Percentiles rank a stretch among this genome's conserved stretches.
These are phyloP conservation scores for Rhazya stricta DNA, from an alignment of 257 asterid species.

Conservation along the genomic window DNA sequence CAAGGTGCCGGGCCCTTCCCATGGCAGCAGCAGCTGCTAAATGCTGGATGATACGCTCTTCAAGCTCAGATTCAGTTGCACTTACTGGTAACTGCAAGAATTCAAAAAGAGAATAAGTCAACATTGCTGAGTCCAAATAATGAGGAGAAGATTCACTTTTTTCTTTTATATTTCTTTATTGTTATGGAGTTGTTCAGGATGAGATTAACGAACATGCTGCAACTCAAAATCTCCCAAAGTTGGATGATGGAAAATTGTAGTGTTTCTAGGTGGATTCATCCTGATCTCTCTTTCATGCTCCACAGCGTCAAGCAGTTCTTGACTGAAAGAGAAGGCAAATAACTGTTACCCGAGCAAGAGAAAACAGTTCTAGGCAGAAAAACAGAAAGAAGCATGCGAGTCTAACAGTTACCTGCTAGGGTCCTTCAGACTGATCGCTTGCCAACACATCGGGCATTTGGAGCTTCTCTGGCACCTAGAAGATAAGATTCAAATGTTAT, in stretches of 20 bases:
- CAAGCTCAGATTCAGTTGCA: conserved; percentile 82
- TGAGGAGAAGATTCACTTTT: background rate
- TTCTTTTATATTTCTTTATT: background rate
- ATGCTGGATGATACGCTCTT: conserved; percentile 88
- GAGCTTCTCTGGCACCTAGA: conserved; percentile 91
- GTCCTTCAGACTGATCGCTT: conserved; percentile 69
- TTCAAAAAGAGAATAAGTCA: conserved; percentile 5
- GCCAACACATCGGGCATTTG: conserved; percentile 98
- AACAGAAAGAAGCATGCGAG: background rate
- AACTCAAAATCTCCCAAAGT: conserved; percentile 90
- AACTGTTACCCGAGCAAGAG: background rate
- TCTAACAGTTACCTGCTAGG: conserved; percentile 53
- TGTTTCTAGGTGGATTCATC: conserved; percentile 81
- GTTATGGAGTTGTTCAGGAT: background rate
- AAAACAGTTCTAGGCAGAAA: background rate
- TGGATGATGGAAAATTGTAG: conserved; percentile 91
- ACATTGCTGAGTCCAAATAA: background rate
- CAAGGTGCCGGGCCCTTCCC: conserved; percentile 88
- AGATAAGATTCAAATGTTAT: conserved; percentile 3
- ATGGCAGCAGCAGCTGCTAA: conserved; percentile 91
- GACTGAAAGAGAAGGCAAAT: conserved; percentile 47
- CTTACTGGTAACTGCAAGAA: conserved; percentile 66
- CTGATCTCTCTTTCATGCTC: conserved; percentile 82
- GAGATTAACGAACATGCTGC: conserved; percentile 65
- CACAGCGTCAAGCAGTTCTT: conserved; percentile 88